Base-by-base conservation (phyloP, 257 asterid genomes). In the Fraxinus cuspidata region DNA sequence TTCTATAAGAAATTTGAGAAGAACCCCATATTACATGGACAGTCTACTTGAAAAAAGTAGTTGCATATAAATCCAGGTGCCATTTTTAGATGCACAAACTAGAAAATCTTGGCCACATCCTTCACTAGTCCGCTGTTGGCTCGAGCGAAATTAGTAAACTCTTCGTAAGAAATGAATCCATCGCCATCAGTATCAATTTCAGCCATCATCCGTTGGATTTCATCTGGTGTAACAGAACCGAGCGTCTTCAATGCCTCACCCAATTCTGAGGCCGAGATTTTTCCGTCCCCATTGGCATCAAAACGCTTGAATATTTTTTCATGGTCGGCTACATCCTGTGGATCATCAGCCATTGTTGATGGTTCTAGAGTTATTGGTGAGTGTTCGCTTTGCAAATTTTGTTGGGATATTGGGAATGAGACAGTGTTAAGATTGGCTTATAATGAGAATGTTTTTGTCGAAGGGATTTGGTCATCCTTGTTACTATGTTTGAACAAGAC, bases 131-230 rank as follows among this genome's bases (percentile, higher is more conserved):
- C 97, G 77, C 85, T 68, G 40, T 92, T 92, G 18, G 94, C 96
- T 72, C 73, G 68, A 7, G 98, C 97, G 58, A 94, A 94, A 1
- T 74, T 85, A 2, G 87, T 83, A 75, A 92, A 94, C 80, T 94
- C 98, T 0, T 91, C 76, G 28, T 80, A 85, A 4, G 97, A 92
- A 72, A 92, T 88, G 84, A 56, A 87, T 37, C 97, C 99, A 60
- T 94, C 97, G 0, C 94, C 93, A 83, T 94, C 89, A 0, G 94
- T 87, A 74, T 92, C 97, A 29, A 92, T 89, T 86, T 94, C 99
- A 25, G 73, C 85, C 97, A 94, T 91, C 95, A 94, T 90, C 18
- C 90, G 88, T 78, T 75, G 84, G 7, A 91, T 92, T 78, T 94
- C 97, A 1, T 90, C 96, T 0, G 87, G 73, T 0, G 95, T 73